Evolutionary conservation across 257 asterid species (phyloP).

Genomic region (Solanum virginianum): DNA sequence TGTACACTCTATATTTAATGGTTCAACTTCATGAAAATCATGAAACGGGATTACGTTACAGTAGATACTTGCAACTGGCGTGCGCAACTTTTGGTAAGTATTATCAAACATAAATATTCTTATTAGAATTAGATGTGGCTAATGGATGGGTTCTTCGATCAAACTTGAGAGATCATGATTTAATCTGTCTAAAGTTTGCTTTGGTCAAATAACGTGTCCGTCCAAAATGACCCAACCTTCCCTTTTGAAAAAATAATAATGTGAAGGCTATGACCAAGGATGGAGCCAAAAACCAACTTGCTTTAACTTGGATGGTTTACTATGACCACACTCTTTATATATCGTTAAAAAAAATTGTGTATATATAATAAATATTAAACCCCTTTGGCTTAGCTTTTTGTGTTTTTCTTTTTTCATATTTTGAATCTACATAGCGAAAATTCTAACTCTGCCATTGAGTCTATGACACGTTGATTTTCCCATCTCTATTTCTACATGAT

Average conservation of each 20-base stretch:
- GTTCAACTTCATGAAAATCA: conserved; percentile 76
- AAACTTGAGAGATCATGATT: background rate
- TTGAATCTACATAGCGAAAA: background rate
- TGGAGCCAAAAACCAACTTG: no score
- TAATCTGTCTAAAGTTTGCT: background rate
- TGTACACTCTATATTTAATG: conserved; percentile 61
- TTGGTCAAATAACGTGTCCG: background rate
- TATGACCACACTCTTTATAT: no score
- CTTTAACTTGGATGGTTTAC: no score
- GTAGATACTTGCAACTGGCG: conserved; percentile 82
- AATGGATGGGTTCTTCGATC: background rate
- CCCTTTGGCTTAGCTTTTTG: no score
- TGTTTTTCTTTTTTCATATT: no score
- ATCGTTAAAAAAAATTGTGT: no score
- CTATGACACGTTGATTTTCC: background rate
- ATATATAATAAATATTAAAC: no score
- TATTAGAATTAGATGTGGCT: background rate
- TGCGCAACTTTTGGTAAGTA: conserved; percentile 59
- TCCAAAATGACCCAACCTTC: background rate
- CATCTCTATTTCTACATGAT: background rate
- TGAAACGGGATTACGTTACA: conserved; percentile 70
- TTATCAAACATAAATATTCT: background rate
- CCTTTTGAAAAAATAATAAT: background rate
- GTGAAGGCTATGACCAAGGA: background rate
- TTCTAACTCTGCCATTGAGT: no score